Evolutionary conservation across 345 rosid species (phyloP), one percentile per base, ranked within the genome.

Genomic region (Stellera chamaejasme): DNA sequence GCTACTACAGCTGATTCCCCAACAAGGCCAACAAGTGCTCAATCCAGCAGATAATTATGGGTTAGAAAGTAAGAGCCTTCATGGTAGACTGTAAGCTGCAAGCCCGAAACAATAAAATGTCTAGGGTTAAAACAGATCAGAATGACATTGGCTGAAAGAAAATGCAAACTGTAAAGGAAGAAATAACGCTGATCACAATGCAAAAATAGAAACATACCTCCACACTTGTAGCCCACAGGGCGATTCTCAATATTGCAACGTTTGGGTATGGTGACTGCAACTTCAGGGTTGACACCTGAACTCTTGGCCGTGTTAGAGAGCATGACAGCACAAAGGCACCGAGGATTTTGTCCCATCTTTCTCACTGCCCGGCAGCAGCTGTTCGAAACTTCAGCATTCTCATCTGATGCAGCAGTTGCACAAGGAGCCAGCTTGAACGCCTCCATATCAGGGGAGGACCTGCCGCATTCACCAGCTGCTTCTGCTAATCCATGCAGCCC

Each of bases 351-450:
- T 28, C 91, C 96, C 5, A 93, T 76, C 60, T 63, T 77, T 79
- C 70, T 81, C 59, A 93, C 79, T 60, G 79, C 84, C 48, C 8
- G 55, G 57, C 97, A 89, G 77, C 97, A 93, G 65, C 65, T 73
- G 60, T 63, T 15, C 0, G 99, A 84, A 32, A 86, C 96, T 13
- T 75, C 63, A 39, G 83, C 80, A 6, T 71, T 68, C 49, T 19
- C 41, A 62, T 76, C 75, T 60, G 80, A 80, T 48, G 89, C 80
- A 10, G 90, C 97, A 55, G 74, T 71, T 61, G 83, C 83, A 68
- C 97, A 93, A 36, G 97, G 86, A 60, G 84, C 86, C 49, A 93
- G 82, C 82, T 89, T 89, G 54, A 76, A 71, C 41, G 99, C 96
- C 72, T 86, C 96, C 48, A 49, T 79, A 52, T 93, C 96, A 0